Evolutionary conservation across 768 basidiomycete species (phyloP).

Genomic region (Holtermanniella nyarrowii): DNA sequence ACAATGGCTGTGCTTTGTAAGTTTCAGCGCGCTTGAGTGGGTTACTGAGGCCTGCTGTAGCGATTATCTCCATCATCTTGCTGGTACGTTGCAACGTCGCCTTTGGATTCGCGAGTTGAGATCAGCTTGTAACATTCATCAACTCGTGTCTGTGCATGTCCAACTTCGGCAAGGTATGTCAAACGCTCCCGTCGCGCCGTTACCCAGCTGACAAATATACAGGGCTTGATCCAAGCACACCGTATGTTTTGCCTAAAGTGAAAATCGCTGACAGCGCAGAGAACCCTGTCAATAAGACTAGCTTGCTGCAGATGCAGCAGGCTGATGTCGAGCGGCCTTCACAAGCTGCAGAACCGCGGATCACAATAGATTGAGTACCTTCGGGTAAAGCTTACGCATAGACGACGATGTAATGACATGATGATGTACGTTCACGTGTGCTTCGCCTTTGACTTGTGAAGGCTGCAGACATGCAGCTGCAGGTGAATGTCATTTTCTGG

Average conservation of each 20-base stretch:
- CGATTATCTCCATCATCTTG: slow-evolving; percentile 25
- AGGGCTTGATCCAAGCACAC: slow-evolving; percentile 21
- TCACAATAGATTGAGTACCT: no score
- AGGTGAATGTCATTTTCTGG: no score
- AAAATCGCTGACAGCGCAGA: slow-evolving; percentile 5
- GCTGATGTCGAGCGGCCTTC: no score
- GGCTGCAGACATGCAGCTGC: no score
- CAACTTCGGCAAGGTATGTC: slow-evolving; percentile 17
- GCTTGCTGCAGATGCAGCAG: neutral
- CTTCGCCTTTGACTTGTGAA: no score
- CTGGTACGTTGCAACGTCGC: slow-evolving; percentile 3
- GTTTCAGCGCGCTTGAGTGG: neutral
- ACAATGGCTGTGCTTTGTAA: slow-evolving; percentile 30
- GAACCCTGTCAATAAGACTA: slow-evolving; percentile 16
- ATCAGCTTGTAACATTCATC: slow-evolving; percentile 19
- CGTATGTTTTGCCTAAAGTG: slow-evolving; percentile 13
- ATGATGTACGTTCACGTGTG: no score
- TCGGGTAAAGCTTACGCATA: no score
- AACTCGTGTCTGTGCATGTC: slow-evolving; percentile 21
- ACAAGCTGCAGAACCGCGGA: no score
- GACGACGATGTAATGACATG: no score
- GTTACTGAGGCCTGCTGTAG: slow-evolving; percentile 5
- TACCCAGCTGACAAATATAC: neutral
- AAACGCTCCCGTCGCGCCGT: neutral
- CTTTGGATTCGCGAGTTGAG: neutral